These are phyloP conservation scores for Phytophthora hibernalis DNA, from an alignment of 352 stramenopile species.

Conservation along the genomic window DNA sequence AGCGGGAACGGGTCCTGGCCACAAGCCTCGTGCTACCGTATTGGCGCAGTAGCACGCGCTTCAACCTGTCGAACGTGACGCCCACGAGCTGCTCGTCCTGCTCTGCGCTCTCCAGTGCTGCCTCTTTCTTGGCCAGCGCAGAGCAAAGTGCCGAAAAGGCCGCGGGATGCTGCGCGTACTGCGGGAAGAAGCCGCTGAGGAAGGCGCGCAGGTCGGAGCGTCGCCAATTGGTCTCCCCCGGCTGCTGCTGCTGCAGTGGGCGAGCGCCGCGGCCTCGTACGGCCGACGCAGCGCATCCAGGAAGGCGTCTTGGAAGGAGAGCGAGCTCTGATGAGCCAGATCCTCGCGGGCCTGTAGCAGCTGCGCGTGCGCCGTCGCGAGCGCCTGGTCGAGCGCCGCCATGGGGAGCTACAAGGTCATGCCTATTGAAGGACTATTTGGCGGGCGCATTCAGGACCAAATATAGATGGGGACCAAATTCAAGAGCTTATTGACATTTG, in stretches of 20 bases:
- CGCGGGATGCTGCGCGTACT: constrained; percentile 35
- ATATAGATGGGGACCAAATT: background rate
- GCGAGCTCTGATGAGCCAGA: constrained; percentile 11
- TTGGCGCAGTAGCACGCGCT: constrained; percentile 44
- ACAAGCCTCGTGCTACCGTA: constrained; percentile 45
- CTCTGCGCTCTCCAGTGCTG: background rate
- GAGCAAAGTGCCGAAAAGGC: constrained; percentile 41
- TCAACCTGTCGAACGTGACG: constrained; percentile 48
- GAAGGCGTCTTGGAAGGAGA: constrained; percentile 53
- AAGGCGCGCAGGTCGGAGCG: constrained; percentile 40
- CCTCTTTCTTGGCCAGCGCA: constrained; percentile 12
- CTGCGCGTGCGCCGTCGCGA: constrained; percentile 26
- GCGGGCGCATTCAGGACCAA: background rate
- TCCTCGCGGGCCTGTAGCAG: constrained; percentile 34
- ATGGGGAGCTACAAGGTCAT: constrained; percentile 13
- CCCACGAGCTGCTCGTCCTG: constrained; percentile 11
- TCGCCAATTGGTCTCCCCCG: constrained; percentile 30
- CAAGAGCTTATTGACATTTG: too few species aligned
- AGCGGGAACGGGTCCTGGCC: constrained; percentile 46
- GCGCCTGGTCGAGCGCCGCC: constrained; percentile 29
- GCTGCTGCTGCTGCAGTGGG: constrained; percentile 6
- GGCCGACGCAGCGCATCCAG: constrained; percentile 39
- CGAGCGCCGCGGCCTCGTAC: constrained; percentile 27
- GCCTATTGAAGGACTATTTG: background rate
- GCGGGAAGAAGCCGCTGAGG: constrained; percentile 41